Evolutionary conservation across 768 basidiomycete species (phyloP).

Genomic region (Leccinum longicurvipes): DNA sequence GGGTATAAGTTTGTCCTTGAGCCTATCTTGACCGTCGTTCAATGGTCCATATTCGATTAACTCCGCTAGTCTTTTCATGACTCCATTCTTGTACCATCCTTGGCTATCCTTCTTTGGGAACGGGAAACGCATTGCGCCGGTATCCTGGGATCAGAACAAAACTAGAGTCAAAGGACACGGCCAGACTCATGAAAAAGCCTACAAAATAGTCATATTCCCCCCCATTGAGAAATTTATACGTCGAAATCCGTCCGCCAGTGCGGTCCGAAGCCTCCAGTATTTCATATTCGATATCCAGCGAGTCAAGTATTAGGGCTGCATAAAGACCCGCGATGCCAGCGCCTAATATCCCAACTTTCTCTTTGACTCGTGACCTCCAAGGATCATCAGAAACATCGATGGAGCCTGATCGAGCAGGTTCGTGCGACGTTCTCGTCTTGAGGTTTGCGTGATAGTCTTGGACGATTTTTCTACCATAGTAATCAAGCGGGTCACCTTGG

Average conservation of each 20-base stretch:
- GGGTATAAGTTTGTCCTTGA: conserved; percentile 21
- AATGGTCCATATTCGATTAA: conserved; percentile 28
- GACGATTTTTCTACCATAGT: conserved; percentile 8
- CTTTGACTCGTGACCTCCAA: not conserved
- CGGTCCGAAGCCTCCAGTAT: conserved; percentile 42
- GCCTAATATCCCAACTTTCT: conserved; percentile 21
- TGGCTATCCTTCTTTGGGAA: conserved; percentile 12
- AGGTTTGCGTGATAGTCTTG: conserved; percentile 8
- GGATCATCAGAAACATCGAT: not conserved
- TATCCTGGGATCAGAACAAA: conserved; percentile 16
- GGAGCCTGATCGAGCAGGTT: not conserved
- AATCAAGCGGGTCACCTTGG: conserved; percentile 4
- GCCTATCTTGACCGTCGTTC: conserved; percentile 14
- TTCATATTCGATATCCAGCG: conserved; percentile 40
- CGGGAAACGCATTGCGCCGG: conserved; percentile 40
- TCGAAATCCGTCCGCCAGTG: conserved; percentile 43
- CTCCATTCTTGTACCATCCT: conserved; percentile 15
- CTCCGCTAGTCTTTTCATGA: conserved; percentile 32
- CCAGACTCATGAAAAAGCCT: not conserved
- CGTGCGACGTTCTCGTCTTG: not conserved
- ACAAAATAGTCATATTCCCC: conserved; percentile 37
- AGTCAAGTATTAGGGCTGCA: conserved; percentile 43
- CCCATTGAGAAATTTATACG: conserved; percentile 36
- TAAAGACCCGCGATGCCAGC: conserved; percentile 36
- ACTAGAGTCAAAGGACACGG: not conserved